Evolutionary conservation across 345 rosid species (phyloP), one percentile per base, ranked within the genome.

Genomic region (Aquilaria yunnanensis): DNA sequence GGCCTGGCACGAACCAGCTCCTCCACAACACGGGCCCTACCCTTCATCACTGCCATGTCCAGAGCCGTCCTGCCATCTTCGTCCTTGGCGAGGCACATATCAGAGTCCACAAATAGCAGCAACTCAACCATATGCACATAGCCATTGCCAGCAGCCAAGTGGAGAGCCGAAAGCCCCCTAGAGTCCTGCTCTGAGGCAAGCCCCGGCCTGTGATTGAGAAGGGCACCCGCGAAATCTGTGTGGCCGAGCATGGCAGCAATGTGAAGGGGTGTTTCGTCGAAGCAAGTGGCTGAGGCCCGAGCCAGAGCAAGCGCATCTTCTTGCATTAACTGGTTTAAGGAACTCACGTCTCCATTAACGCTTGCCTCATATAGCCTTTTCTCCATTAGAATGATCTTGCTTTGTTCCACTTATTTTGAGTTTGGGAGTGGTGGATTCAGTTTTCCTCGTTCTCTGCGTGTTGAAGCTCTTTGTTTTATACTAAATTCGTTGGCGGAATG

Each of bases 71-170:
- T 0, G 2, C 75, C 79, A 14, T 75, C 75, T 47, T 62, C 66
- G 32, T 71, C 67, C 56, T 67, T 33, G 29, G 47, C 63, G 41
- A 32, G 45, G 23, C 67, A 66, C 59, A 59, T 56, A 32, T 54
- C 67, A 0, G 59, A 70, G 29, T 60, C 49, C 54, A n/a, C 61
- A 1, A 29, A 14, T 46, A 75, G 51, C 60, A 75, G 54, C 13
- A 9, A 32, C 10, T 48, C 16, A 37, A 67, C 70, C 10, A 75
- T 57, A 58, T 67, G 64, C 0, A 57, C 2, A 34, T 64, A 65
- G 56, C 79, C 75, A 41, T 75, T 75, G 23, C 67, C 73, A 6
- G 79, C 60, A 12, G 79, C 75, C 7, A 75, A 56, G 75, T 75
- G 79, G 50, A 75, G 79, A 33, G 79, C 63, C 51, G 73, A 55